A percentile compares a stretch with the other conserved stretches of the same genome.
These are phyloP conservation scores for Neurospora sp. DNA, from an alignment of 495 filamentous ascomycete species.

Conservation along the genomic window DNA sequence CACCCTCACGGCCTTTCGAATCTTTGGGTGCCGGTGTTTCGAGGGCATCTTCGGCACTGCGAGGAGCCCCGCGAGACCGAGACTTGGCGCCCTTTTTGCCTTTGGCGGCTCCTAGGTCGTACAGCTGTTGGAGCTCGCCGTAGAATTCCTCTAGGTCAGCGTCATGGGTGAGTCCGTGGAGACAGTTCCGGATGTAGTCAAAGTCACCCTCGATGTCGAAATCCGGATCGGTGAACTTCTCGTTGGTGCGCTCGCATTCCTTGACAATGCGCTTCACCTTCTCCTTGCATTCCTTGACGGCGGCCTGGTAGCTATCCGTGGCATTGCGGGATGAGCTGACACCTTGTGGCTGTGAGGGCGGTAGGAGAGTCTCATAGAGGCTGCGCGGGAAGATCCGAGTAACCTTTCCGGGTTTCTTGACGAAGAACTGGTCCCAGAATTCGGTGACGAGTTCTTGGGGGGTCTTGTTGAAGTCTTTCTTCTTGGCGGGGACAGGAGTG, in stretches of 20 bases:
- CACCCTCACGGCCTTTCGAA: constrained; percentile 25
- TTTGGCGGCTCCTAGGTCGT: background rate
- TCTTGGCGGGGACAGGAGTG: background rate
- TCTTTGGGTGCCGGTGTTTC: constrained; percentile 9
- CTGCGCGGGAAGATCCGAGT: constrained; percentile 22
- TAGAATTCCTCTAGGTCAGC: background rate
- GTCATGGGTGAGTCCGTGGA: constrained; percentile 16
- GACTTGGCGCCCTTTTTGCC: constrained; percentile 16
- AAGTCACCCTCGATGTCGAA: constrained; percentile 62
- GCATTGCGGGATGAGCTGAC: constrained; percentile 18
- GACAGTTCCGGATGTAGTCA: constrained; percentile 10
- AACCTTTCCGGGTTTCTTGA: constrained; percentile 22
- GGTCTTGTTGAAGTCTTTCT: constrained; percentile 16
- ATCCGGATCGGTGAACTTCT: constrained; percentile 68
- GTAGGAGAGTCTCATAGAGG: constrained; percentile 20
- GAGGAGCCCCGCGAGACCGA: constrained; percentile 3
- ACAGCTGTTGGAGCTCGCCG: background rate
- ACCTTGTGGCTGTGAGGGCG: constrained; percentile 11
- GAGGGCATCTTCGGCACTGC: constrained; percentile 1
- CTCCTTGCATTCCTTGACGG: constrained; percentile 47
- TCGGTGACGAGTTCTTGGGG: constrained; percentile 19
- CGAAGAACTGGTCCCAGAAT: constrained; percentile 23
- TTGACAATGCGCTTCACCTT: constrained; percentile 60
- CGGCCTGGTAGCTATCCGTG: constrained; percentile 50
- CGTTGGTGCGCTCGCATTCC: constrained; percentile 63